These are phyloP conservation scores for Pichia occidentalis DNA, from an alignment of 805 yeast species.

Conservation along the genomic window DNA sequence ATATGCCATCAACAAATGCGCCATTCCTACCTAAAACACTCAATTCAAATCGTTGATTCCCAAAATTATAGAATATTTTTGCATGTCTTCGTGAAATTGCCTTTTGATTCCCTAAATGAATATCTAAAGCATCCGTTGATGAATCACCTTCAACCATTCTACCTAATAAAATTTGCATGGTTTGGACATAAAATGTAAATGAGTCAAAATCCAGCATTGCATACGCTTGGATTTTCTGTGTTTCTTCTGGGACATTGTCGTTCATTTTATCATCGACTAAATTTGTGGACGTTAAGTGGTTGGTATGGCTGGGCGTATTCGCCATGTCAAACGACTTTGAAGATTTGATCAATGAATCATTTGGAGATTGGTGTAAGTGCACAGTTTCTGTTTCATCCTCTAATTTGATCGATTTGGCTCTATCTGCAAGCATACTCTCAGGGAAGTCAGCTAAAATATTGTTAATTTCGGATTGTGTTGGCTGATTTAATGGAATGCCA, in stretches of 20 bases:
- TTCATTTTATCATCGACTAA: neutral
- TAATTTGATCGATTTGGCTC: neutral
- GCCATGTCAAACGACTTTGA: neutral
- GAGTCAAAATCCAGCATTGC: conserved; percentile 86
- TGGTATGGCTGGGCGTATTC: neutral
- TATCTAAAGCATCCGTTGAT: conserved; percentile 63
- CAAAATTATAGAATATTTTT: conserved; percentile 92
- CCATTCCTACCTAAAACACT: conserved; percentile 93
- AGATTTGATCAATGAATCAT: neutral
- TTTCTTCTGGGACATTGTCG: neutral
- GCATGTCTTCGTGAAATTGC: conserved; percentile 94
- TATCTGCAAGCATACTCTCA: neutral
- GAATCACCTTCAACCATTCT: conserved; percentile 69
- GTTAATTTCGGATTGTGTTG: conserved; percentile 7
- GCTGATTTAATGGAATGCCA: neutral
- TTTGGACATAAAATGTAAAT: conserved; percentile 93
- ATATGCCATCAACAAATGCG: conserved; percentile 88
- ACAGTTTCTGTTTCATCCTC: conserved; percentile 13
- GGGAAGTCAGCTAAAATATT: conserved; percentile 8
- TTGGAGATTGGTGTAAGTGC: conserved; percentile 7
- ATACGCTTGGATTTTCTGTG: conserved; percentile 44
- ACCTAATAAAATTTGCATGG: conserved; percentile 91
- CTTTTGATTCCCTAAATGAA: conserved; percentile 85
- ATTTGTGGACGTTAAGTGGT: neutral
- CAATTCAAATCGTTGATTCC: conserved; percentile 88